phyloP scores from a whole-genome alignment of 2,329 filamentous ascomycete species.

The Penicillium digitatum region DNA sequence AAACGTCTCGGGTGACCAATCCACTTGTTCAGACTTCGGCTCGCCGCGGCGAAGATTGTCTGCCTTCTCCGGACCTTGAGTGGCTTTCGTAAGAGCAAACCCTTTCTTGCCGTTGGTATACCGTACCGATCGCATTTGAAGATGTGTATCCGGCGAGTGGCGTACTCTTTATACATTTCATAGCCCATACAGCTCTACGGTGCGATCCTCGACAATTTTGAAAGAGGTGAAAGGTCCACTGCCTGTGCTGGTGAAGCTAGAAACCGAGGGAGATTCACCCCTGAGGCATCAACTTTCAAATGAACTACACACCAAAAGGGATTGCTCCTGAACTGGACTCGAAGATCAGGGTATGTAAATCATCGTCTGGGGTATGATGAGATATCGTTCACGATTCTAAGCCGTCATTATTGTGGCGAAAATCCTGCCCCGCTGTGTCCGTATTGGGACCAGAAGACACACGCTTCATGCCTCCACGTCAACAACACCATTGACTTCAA shows the following conservation, averaged over 20 bases:
- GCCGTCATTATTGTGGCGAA: slow-evolving; percentile 12
- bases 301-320: neutral
- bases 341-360: neutral
- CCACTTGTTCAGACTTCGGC: no score
- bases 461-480: neutral
- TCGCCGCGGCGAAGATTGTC: no score
- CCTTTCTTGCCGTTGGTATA: no score
- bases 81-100: no score
- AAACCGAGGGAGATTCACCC: neutral
- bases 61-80: no score
- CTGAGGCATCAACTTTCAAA: neutral
- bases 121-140: no score
- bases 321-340: neutral
- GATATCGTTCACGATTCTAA: neutral
- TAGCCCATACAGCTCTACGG: neutral
- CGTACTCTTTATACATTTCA: neutral
- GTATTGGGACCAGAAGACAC: slow-evolving; percentile 7
- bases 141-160: no score
- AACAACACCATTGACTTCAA: neutral
- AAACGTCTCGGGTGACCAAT: no score
- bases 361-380: neutral
- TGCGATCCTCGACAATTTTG: no score
- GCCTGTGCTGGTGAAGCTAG: neutral
- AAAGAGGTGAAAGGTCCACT: neutral
- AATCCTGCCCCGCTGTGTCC: slow-evolving; percentile 4